Percentiles rank a stretch among this genome's conserved stretches.
Evolutionary conservation across 768 basidiomycete species (phyloP).

Genomic region (Cantharellus cinnabarinus): DNA sequence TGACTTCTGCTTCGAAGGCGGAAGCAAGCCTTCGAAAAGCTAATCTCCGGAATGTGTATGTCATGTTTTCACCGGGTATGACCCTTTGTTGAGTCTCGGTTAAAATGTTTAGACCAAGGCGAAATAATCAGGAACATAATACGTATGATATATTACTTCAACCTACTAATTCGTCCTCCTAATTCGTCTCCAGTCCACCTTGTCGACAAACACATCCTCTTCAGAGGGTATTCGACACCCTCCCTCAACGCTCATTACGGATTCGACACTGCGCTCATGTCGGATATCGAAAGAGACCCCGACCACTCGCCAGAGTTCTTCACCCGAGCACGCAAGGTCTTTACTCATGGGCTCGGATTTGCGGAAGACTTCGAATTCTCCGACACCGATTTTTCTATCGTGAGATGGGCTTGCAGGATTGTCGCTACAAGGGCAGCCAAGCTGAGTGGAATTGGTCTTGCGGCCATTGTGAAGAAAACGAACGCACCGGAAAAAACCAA

Average conservation of each 20-base stretch:
- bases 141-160: conserved; percentile 29
- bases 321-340: conserved; percentile 22
- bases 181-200: conserved; percentile 14
- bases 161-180: conserved; percentile 33
- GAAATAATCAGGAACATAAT: conserved; percentile 79
- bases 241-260: conserved; percentile 81
- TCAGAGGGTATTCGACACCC: conserved; percentile 54
- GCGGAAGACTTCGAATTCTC: conserved; percentile 26
- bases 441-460: conserved; percentile 72
- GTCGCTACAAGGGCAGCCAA: conserved; percentile 69
- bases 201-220: conserved; percentile 30
- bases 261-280: conserved; percentile 84
- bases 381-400: conserved; percentile 36
- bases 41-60: conserved; percentile 86
- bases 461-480: conserved; percentile 70
- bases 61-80: not conserved
- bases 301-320: conserved; percentile 1
- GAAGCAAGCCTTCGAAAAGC: conserved; percentile 91
- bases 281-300: conserved; percentile 24
- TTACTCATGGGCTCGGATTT: conserved; percentile 44
- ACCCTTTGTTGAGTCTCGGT: not conserved
- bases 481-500: conserved; percentile 21
- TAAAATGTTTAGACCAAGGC: conserved; percentile 38
- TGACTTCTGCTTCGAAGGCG: conserved; percentile 15
- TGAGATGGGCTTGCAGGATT: conserved; percentile 57